phyloP scores from a whole-genome alignment of 1,284 basidiomycete genomes.

The Polyporus tsugae region DNA sequence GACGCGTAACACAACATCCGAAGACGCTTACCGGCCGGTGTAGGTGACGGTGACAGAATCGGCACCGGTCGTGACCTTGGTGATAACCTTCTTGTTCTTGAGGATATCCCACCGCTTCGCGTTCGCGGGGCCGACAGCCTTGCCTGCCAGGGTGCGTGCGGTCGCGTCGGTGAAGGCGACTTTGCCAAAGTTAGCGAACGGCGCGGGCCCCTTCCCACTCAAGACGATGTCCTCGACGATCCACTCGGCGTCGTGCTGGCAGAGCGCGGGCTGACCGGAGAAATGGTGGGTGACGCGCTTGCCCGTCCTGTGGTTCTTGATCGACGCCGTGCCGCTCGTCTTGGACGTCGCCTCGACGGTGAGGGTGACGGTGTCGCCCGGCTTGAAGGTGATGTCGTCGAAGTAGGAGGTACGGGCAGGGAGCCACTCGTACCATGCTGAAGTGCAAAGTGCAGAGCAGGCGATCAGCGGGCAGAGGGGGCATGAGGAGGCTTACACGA shows the following conservation, averaged over 20 bases:
- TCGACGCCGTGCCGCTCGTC: conserved; percentile 40
- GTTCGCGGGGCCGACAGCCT: conserved; percentile 31
- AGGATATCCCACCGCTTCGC: conserved; percentile 43
- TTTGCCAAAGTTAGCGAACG: conserved; percentile 49
- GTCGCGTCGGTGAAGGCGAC: conserved; percentile 37
- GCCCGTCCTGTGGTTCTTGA: conserved; percentile 43
- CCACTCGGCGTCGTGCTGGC: conserved; percentile 40
- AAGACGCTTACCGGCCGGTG: not conserved
- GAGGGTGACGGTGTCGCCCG: conserved; percentile 42
- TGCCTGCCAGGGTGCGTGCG: conserved; percentile 15
- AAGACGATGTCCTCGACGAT: conserved; percentile 48
- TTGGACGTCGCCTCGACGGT: conserved; percentile 41
- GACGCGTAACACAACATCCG: too few species aligned
- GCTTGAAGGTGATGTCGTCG: conserved; percentile 39
- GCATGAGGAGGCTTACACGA: not conserved
- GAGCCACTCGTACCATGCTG: conserved; percentile 51
- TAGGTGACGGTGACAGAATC: conserved; percentile 40
- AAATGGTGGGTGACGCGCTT: conserved; percentile 40
- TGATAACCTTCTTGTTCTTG: conserved; percentile 40
- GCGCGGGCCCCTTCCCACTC: conserved; percentile 38
- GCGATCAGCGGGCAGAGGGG: not conserved
- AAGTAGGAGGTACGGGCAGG: conserved; percentile 46
- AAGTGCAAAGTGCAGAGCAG: not conserved
- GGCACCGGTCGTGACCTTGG: conserved; percentile 34
- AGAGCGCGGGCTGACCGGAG: conserved; percentile 42